Conservation (phyloP, 352 stramenopile genomes). For the Thraustochytrium striatum region DNA sequence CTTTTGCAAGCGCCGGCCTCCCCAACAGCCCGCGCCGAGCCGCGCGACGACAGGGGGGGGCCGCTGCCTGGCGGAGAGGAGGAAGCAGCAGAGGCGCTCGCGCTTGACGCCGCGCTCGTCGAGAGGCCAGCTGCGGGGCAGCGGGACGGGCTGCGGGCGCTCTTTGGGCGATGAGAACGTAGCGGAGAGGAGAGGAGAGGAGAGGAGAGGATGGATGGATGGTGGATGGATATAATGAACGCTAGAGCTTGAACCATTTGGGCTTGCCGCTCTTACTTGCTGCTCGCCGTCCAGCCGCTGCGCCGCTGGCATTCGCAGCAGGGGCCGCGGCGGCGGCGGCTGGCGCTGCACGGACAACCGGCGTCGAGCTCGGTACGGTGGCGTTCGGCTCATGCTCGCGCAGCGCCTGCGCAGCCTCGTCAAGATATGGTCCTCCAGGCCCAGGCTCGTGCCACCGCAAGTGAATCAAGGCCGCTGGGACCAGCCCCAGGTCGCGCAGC, state of each 20-base stretch:
- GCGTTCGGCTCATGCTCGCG: background rate
- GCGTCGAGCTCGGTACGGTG: background rate
- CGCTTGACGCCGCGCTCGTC: background rate
- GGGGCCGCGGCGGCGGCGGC: background rate
- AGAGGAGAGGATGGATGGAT: background rate
- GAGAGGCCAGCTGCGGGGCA: background rate
- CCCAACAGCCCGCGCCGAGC: too few species aligned
- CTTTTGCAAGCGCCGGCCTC: too few species aligned
- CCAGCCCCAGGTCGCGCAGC: background rate
- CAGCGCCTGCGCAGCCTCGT: background rate
- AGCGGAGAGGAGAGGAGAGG: background rate
- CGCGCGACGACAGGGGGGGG: too few species aligned
- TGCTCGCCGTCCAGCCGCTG: background rate
- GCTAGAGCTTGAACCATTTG: constrained; percentile 40
- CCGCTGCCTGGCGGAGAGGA: too few species aligned
- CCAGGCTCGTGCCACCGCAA: background rate
- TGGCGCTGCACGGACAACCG: background rate
- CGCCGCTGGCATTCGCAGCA: background rate
- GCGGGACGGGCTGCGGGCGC: background rate
- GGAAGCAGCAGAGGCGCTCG: background rate
- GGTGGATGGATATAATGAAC: background rate
- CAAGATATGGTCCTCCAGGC: background rate
- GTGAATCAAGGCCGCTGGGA: constrained; percentile 22
- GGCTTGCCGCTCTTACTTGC: background rate
- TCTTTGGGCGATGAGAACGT: background rate